phyloP scores from a whole-genome alignment of 108 stramenopile species.

The Nitzschia sp. region DNA sequence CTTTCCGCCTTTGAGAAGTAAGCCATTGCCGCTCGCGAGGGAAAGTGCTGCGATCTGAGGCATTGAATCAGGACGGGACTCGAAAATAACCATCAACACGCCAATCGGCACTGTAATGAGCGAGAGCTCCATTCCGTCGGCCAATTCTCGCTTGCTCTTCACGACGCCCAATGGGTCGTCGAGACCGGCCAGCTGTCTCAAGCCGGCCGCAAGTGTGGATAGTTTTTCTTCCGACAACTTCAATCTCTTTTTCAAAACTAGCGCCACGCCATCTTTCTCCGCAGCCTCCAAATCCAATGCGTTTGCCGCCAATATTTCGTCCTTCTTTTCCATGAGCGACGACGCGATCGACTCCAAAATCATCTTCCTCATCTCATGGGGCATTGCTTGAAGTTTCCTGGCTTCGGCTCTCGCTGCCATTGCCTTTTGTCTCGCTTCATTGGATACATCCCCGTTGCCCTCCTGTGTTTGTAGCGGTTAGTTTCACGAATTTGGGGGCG shows the following conservation, averaged over 20 bases:
- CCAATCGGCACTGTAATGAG: slow-evolving; percentile 95
- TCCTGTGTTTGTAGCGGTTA: slow-evolving; percentile 5
- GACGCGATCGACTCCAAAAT: slow-evolving; percentile 85
- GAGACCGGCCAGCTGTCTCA: slow-evolving; percentile 76
- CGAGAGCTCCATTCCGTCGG: slow-evolving; percentile 88
- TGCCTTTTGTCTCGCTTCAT: slow-evolving; percentile 68
- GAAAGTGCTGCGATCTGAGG: slow-evolving; percentile 97
- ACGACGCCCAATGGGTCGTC: slow-evolving; percentile 83
- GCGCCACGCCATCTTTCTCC: slow-evolving; percentile 64
- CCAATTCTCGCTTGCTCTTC: slow-evolving; percentile 84
- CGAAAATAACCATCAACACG: slow-evolving; percentile 97
- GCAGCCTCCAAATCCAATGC: slow-evolving; percentile 83
- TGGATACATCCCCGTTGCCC: slow-evolving; percentile 41
- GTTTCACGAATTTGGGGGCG: background rate
- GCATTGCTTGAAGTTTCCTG: slow-evolving; percentile 79
- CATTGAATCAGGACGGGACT: slow-evolving; percentile 96
- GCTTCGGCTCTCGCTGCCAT: slow-evolving; percentile 71
- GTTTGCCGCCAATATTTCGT: slow-evolving; percentile 85
- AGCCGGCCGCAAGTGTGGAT: slow-evolving; percentile 82
- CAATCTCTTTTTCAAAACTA: slow-evolving; percentile 77
- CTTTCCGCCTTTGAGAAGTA: slow-evolving; percentile 97
- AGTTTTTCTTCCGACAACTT: slow-evolving; percentile 91
- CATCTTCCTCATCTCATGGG: slow-evolving; percentile 67
- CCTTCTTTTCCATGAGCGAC: slow-evolving; percentile 61
- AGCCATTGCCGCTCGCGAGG: slow-evolving; percentile 94